phyloP scores from a whole-genome alignment of 2,329 filamentous ascomycete species.

The Pseudopithomyces maydicus region DNA sequence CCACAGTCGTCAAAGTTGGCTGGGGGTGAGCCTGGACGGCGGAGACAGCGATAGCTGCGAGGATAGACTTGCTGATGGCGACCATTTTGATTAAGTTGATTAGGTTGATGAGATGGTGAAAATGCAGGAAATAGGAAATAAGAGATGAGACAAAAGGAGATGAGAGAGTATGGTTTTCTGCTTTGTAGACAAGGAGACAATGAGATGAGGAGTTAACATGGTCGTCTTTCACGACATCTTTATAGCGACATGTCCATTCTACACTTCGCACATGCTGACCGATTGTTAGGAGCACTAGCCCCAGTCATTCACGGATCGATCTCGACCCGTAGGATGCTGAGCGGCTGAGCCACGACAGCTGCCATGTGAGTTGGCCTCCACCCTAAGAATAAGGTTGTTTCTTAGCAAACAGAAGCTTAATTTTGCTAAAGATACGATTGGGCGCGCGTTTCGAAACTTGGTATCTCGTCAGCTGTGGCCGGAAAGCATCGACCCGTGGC shows the following conservation, averaged over 20 bases:
- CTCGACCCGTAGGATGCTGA: constrained; percentile 7
- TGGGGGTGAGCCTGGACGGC: constrained; percentile 40
- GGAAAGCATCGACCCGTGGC: constrained; percentile 11
- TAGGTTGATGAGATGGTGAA: constrained; percentile 21
- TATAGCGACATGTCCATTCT: constrained; percentile 22
- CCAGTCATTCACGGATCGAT: constrained; percentile 4
- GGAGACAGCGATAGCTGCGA: constrained; percentile 37
- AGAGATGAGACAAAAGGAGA: constrained; percentile 20
- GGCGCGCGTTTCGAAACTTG: constrained; percentile 12
- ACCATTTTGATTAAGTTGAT: constrained; percentile 36
- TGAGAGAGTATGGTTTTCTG: constrained; percentile 32
- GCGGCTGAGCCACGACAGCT: constrained; percentile 4
- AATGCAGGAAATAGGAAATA: constrained; percentile 20
- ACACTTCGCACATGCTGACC: constrained; percentile 1
- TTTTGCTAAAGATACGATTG: constrained; percentile 14
- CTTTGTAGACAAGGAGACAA: constrained; percentile 34
- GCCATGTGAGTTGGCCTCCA: background rate
- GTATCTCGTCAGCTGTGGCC: constrained; percentile 11
- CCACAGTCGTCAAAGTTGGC: constrained; percentile 13
- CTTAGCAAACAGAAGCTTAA: constrained; percentile 6
- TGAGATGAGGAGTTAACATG: constrained; percentile 14
- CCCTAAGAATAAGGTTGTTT: constrained; percentile 17
- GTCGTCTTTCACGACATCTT: constrained; percentile 17
- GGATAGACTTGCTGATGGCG: constrained; percentile 38
- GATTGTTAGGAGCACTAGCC: background rate